Base-by-base conservation (phyloP, 495 filamentous ascomycete genomes). In the Daldinia bambusicola region DNA sequence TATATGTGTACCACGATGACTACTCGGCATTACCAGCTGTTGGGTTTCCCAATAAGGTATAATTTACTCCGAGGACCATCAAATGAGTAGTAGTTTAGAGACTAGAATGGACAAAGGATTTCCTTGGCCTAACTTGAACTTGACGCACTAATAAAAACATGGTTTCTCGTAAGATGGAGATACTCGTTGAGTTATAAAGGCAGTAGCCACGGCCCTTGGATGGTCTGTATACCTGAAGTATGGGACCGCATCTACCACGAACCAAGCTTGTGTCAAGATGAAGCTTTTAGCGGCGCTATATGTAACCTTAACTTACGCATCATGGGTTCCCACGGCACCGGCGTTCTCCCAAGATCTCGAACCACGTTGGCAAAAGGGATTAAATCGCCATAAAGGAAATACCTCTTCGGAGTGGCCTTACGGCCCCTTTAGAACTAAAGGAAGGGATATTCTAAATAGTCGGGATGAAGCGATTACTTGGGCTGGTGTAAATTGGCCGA, bases 401-500 rank as follows among this genome's bases (percentile, higher is more conserved):
- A 53, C 70, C 18, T 48, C 56, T 0, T 30, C 52, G 9, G 37
- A 64, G 22, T 82, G 75, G 71, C 79, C 78, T 3, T 71, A 78
- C 26, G 73, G 67, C 0, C 80, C 79, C 4, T 75, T 82, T 18
- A 77, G 64, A 34, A 81, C 78, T 6, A 61, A 63, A 2, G 82
- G 80, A 6, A 73, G 84, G 65, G 83, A 84, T 81, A 78, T 87
- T 36, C 71, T 83, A 26, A 82, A 86, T 64, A 76, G 80, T 1
- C 75, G 75, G 4, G 79, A 78, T 18, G 67, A 81, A 10, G 78
- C 76, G 30, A 71, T 88, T 50, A 86, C 83, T n/a, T 84, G 81
- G 68, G 81, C 81, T 1, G 85, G 87, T 6, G 81, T 84, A 2
- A 88, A 87, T 71, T 89, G 87, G 87, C 84, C 87, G 13, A 69